These are phyloP conservation scores for Borovskyia barvae DNA, from an alignment of 208 protist species.

Conservation along the genomic window DNA sequence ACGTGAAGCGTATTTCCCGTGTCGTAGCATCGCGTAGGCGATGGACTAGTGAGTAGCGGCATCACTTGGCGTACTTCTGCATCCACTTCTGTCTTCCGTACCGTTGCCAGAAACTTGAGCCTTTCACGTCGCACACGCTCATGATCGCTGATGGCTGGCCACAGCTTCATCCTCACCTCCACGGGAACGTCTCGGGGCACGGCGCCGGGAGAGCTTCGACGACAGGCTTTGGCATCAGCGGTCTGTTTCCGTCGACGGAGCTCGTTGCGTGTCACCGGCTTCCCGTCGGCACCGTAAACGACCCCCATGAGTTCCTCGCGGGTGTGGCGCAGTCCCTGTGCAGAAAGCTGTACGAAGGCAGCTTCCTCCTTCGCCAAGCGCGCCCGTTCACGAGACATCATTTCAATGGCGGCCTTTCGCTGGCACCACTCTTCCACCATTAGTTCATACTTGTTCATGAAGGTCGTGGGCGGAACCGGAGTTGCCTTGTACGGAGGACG, in stretches of 20 bases:
- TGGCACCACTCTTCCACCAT: slow-evolving; percentile 91
- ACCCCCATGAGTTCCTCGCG: slow-evolving; percentile 57
- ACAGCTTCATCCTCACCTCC: slow-evolving; percentile 76
- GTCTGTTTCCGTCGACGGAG: slow-evolving; percentile 32
- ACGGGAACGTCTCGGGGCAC: slow-evolving; percentile 49
- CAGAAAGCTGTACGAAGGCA: slow-evolving; percentile 49
- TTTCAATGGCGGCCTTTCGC: slow-evolving; percentile 67
- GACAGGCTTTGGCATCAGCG: slow-evolving; percentile 11
- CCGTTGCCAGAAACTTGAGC: slow-evolving; percentile 53
- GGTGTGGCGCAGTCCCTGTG: slow-evolving; percentile 41
- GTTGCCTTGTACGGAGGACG: slow-evolving; percentile 43
- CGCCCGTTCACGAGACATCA: slow-evolving; percentile 57
- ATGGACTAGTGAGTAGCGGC: slow-evolving; percentile 39
- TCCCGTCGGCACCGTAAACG: slow-evolving; percentile 25
- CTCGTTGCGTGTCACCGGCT: slow-evolving; percentile 15
- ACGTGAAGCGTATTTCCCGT: neutral
- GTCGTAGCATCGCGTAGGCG: slow-evolving; percentile 17
- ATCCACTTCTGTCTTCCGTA: slow-evolving; percentile 46
- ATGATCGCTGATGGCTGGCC: slow-evolving; percentile 82
- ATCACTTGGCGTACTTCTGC: slow-evolving; percentile 36
- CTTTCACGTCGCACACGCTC: slow-evolving; percentile 74
- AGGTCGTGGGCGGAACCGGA: slow-evolving; percentile 81
- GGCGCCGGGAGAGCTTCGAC: neutral
- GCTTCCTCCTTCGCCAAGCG: slow-evolving; percentile 51
- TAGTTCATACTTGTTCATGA: slow-evolving; percentile 88